phyloP scores from a whole-genome alignment of 495 filamentous ascomycete species.

The Aspergillus bertholletiae region DNA sequence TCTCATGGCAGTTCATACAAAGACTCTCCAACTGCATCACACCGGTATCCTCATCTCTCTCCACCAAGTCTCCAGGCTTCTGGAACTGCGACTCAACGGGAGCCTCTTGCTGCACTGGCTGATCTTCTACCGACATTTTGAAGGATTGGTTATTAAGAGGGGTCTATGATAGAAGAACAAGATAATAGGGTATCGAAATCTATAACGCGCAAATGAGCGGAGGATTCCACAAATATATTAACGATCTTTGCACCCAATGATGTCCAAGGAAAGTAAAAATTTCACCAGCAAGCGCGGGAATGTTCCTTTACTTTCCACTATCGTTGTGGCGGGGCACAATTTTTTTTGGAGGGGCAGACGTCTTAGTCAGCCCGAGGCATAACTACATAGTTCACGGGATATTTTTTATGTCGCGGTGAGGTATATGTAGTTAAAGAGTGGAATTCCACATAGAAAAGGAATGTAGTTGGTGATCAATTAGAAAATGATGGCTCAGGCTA shows the following conservation, averaged over 20 bases:
- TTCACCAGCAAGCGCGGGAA: conserved; percentile 27
- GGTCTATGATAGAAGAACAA: neutral
- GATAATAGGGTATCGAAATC: conserved; percentile 3
- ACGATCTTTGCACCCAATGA: conserved; percentile 8
- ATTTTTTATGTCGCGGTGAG: no score
- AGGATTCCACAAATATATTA: conserved; percentile 5
- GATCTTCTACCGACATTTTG: conserved; percentile 33
- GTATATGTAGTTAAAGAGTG: no score
- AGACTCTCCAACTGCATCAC: conserved; percentile 57
- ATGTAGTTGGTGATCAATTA: no score
- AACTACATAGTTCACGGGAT: no score
- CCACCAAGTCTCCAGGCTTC: conserved; percentile 41
- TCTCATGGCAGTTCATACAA: conserved; percentile 84
- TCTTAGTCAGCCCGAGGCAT: conserved; percentile 15
- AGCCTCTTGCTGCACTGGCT: conserved; percentile 14
- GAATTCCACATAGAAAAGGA: no score
- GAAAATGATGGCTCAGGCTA: no score
- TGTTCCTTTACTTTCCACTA: conserved; percentile 38
- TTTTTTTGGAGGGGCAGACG: conserved; percentile 25
- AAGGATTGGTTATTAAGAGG: neutral
- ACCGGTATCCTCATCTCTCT: conserved; percentile 42
- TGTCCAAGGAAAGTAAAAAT: conserved; percentile 20
- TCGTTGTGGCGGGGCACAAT: conserved; percentile 29
- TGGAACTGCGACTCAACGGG: conserved; percentile 37
- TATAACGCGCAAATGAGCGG: neutral